Percentiles rank a stretch among this genome's conserved stretches.
These are phyloP conservation scores for Cercospora beticola DNA, from an alignment of 2,329 filamentous ascomycete species.

Conservation along the genomic window DNA sequence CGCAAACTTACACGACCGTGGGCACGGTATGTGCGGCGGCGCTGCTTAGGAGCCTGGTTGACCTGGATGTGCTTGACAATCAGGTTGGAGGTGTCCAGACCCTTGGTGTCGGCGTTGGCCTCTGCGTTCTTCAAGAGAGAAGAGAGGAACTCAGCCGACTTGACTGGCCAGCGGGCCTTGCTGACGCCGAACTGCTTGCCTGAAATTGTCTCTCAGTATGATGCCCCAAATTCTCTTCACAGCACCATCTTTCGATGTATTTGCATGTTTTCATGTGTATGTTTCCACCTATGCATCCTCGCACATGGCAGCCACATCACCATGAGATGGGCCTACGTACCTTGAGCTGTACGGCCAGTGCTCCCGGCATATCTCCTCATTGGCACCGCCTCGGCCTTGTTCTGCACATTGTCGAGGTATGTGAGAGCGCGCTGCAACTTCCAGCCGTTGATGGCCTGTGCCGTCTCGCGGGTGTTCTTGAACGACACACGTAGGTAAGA, in stretches of 20 bases:
- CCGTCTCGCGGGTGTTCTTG: slow-evolving; percentile 99
- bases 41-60: slow-evolving; percentile 99
- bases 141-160: slow-evolving; percentile 98
- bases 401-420: slow-evolving; percentile 98
- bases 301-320: slow-evolving; percentile 37
- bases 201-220: slow-evolving; percentile 45
- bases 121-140: slow-evolving; percentile 96
- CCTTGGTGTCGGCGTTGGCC: slow-evolving; percentile 95
- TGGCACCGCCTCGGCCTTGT: slow-evolving; percentile 95
- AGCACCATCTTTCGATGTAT: background rate
- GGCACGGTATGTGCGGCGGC: slow-evolving; percentile 98
- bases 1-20: slow-evolving; percentile 89
- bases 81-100: slow-evolving; percentile 94
- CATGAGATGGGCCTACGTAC: slow-evolving; percentile 61
- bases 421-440: slow-evolving; percentile 91
- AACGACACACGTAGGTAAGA: slow-evolving; percentile 98
- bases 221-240: slow-evolving; percentile 14
- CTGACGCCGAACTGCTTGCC: slow-evolving; percentile 99
- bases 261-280: slow-evolving; percentile 7
- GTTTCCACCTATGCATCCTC: slow-evolving; percentile 39
- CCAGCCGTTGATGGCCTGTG: slow-evolving; percentile 99
- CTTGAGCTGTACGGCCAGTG: slow-evolving; percentile 95
- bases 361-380: slow-evolving; percentile 97
- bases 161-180: slow-evolving; percentile 97
- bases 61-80: slow-evolving; percentile 99